Evolutionary conservation across 768 basidiomycete species (phyloP), one percentile per base, ranked within the genome.

Genomic region (Podaxis sp.): DNA sequence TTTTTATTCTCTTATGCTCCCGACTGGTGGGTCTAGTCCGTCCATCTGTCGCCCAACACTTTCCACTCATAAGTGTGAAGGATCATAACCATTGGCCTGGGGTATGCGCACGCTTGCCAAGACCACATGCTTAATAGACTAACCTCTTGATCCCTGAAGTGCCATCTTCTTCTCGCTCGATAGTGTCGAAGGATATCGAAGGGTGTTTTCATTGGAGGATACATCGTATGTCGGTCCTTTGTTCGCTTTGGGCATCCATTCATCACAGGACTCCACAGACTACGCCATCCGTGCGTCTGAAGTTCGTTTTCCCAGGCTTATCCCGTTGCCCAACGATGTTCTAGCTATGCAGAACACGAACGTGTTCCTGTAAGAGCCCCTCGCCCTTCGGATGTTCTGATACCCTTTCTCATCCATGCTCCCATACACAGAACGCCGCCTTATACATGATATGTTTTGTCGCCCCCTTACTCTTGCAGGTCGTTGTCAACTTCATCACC

Each of bases 161-260:
- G 83, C 72, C 1, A 55, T 80, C 1, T 90, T 91, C 72, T 84
- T 85, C 68, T 78, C 81, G 10, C 72, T 93, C 16, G 78, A 91
- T 67, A 71, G 73, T n/a, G 74, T 93, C 9, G 75, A 85, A 55
- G 90, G 91, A 5, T 95, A 86, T 73, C 79, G 86, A 70, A 76
- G 94, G 61, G 79, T 82, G 42, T 96, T 96, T 72, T 93, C 91
- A 1, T 73, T 94, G 23, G 72, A 79, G 44, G 93, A 96, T 73
- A 84, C 83, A 18, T 84, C 90, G 87, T 92, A 66, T 65, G 88
- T 77, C 40, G 55, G 27, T 51, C 53, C 18, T 23, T 23, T 52
- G 44, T 47, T 55, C 32, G 5, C 37, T 47, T 23, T 46, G 13
- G 28, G 2, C 35, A 32, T 60, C 63, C 51, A 67, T 63, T 68